Percentiles rank a stretch among this genome's conserved stretches.
These are phyloP conservation scores for Coleophoma crateriformis DNA, from an alignment of 2,329 filamentous ascomycete species.

Conservation along the genomic window DNA sequence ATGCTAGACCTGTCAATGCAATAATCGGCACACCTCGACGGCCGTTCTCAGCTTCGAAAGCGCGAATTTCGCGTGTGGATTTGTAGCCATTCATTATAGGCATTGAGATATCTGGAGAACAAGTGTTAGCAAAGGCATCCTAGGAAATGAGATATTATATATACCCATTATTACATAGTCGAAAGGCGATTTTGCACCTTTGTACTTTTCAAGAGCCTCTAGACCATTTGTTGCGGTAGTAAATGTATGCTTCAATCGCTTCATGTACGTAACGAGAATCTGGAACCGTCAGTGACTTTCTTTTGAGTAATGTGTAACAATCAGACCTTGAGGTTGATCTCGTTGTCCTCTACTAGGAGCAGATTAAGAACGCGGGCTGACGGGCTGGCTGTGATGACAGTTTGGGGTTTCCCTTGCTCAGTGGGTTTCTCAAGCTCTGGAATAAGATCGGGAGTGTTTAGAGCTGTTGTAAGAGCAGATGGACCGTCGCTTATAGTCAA, in stretches of 20 bases:
- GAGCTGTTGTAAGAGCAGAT: too few species aligned
- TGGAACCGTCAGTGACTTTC: not conserved
- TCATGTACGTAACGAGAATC: not conserved
- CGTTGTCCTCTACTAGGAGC: conserved; percentile 1
- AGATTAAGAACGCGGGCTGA: not conserved
- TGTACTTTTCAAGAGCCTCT: not conserved
- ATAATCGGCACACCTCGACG: conserved; percentile 19
- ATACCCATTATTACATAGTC: not conserved
- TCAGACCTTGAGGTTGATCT: not conserved
- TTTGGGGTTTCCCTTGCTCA: too few species aligned
- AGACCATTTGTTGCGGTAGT: not conserved
- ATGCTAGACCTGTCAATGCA: conserved; percentile 29
- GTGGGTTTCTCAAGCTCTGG: too few species aligned
- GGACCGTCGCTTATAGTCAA: too few species aligned
- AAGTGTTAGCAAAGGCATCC: conserved; percentile 26
- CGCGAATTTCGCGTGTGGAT: conserved; percentile 38
- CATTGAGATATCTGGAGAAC: conserved; percentile 40
- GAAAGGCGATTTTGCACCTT: not conserved
- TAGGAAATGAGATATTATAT: not conserved
- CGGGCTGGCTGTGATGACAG: too few species aligned
- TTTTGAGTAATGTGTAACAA: not conserved
- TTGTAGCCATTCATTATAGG: conserved; percentile 42
- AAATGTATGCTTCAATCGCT: not conserved
- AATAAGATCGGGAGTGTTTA: too few species aligned
- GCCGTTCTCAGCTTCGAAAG: conserved; percentile 27